Evolutionary conservation across 768 basidiomycete species (phyloP), one percentile per base, ranked within the genome.

Genomic region (Termitomyces bulborhizus): DNA sequence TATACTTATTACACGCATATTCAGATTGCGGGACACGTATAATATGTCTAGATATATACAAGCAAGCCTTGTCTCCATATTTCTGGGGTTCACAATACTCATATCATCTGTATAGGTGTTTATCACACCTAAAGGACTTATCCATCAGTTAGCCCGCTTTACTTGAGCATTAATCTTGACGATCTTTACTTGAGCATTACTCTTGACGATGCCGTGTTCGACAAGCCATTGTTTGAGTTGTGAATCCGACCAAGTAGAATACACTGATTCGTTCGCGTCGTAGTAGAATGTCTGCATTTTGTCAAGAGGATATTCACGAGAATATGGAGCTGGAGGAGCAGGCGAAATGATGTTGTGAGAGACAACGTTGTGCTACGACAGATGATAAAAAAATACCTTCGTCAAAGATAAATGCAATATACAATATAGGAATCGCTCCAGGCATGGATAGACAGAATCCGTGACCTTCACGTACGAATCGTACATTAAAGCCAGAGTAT

Each of bases 391-490:
- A 36, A 44, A 11, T 13, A 34, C 26, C 12, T 3, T 34, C 13
- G 3, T 24, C 4, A 9, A 37, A 60, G 21, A 21, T 36, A 21
- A 49, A 16, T 24, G n/a, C 1, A 27, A 67, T 84, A 48, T 57
- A 89, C 88, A 49, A 94, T 82, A 66, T 90, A 89, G 3, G 83
- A 86, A 66, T 90, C 87, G 52, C 85, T 86, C 95, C 96, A 98
- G 3, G 84, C 81, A 21, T 90, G 75, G 75, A 83, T 90, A 98
- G 37, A 88, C 68, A 2, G 88, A 88, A 54, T 78, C 72, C 21
- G 83, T 64, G 6, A 81, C 75, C 48, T 76, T 74, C 39, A 80
- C 81, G 65, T 93, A 94, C 0, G 83, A 76, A 34, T 82, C 75
- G 36, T 78, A 76, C 80, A 93, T 88, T 65, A 87, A 76, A 11